A percentile compares a stretch with the other conserved stretches of the same genome.
phyloP scores from a whole-genome alignment of 257 asterid genomes.

The Oldenlandia corymbosa region DNA sequence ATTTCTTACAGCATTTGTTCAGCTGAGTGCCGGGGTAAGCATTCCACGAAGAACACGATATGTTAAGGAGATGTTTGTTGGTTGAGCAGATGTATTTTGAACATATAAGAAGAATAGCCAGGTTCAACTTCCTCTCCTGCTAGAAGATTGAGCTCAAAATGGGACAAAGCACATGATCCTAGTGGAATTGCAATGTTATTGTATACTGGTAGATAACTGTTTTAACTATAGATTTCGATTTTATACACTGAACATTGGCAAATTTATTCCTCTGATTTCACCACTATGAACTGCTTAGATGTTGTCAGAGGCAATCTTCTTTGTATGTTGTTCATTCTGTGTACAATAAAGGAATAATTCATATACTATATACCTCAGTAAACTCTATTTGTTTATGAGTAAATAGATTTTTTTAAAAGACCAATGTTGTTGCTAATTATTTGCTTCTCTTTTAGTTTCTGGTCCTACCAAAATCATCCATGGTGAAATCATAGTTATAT shows the following conservation, averaged over 20 bases:
- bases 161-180: slow-evolving; percentile 12
- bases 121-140: slow-evolving; percentile 20
- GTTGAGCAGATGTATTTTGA: slow-evolving; percentile 12
- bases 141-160: slow-evolving; percentile 13
- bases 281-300: background rate
- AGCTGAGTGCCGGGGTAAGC: background rate
- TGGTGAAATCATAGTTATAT: too few species aligned
- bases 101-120: slow-evolving; percentile 6
- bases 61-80: slow-evolving; percentile 2
- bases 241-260: background rate
- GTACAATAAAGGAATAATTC: background rate
- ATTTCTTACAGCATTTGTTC: background rate
- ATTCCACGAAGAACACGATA: background rate
- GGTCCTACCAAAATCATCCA: too few species aligned
- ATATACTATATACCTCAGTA: background rate
- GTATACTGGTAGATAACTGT: slow-evolving; percentile 22
- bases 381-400: too few species aligned
- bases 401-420: too few species aligned
- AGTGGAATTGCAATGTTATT: slow-evolving; percentile 27
- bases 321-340: background rate
- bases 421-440: too few species aligned
- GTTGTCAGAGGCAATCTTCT: background rate
- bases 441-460: too few species aligned
- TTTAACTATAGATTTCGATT: background rate
- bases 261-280: slow-evolving; percentile 1